These are phyloP conservation scores for Naematelia aurantialba DNA, from an alignment of 768 basidiomycete genomes.

Conservation along the genomic window DNA sequence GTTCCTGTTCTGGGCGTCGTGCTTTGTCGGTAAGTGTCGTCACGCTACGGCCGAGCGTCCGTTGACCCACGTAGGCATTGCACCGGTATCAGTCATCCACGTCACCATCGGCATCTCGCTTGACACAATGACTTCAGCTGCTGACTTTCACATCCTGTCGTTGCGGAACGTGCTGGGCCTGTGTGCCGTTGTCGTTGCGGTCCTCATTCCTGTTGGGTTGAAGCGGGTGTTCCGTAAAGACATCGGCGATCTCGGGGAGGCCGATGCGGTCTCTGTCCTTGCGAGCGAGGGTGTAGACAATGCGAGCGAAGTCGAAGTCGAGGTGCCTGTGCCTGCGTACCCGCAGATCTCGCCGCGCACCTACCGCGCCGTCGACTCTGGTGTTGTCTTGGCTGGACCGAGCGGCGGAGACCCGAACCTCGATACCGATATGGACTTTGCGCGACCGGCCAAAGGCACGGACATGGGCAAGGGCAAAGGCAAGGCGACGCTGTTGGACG, in stretches of 20 bases:
- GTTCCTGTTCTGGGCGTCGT: slow-evolving; percentile 81
- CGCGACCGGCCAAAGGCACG: slow-evolving; percentile 5
- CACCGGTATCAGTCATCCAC: slow-evolving; percentile 89
- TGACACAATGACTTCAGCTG: slow-evolving; percentile 90
- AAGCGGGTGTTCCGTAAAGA: slow-evolving; percentile 75
- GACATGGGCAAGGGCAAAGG: slow-evolving; percentile 33
- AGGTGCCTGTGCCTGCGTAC: slow-evolving; percentile 5
- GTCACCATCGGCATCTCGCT: slow-evolving; percentile 86
- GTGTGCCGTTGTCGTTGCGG: slow-evolving; percentile 78
- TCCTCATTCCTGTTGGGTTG: slow-evolving; percentile 87
- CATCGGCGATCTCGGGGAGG: slow-evolving; percentile 49
- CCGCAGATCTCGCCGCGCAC: slow-evolving; percentile 9
- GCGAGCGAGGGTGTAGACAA: not conserved
- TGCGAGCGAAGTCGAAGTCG: slow-evolving; percentile 1
- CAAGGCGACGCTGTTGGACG: slow-evolving; percentile 32
- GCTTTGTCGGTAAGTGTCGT: slow-evolving; percentile 61
- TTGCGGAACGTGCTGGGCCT: slow-evolving; percentile 84
- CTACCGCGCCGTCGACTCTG: slow-evolving; percentile 43
- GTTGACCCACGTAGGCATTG: slow-evolving; percentile 53
- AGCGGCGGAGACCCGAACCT: slow-evolving; percentile 21
- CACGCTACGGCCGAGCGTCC: not conserved
- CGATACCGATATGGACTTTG: slow-evolving; percentile 2
- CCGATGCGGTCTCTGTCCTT: not conserved
- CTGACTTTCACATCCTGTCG: slow-evolving; percentile 89
- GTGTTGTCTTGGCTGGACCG: slow-evolving; percentile 36